phyloP scores from a whole-genome alignment of 305 asterid genomes.

The Ilex paraguariensis region DNA sequence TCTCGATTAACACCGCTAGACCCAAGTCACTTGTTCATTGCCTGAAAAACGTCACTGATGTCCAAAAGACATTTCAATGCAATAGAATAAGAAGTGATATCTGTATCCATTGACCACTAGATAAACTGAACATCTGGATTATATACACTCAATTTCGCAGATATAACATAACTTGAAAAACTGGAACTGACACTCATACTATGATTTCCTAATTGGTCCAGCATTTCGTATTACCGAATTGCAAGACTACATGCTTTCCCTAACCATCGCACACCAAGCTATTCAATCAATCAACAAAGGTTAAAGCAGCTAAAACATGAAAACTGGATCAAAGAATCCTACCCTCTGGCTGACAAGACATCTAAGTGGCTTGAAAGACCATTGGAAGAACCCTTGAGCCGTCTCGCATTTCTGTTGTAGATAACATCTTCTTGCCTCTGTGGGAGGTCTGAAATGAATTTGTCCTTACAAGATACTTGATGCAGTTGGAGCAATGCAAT shows the following conservation, averaged over 20 bases:
- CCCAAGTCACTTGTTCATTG: no score
- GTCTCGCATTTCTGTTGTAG: conserved; percentile 39
- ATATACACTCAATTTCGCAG: no score
- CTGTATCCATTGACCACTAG: no score
- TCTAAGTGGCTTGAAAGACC: conserved; percentile 27
- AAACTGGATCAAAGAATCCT: not conserved
- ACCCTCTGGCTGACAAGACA: conserved; percentile 69
- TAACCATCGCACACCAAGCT: not conserved
- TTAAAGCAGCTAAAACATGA: conserved; percentile 15
- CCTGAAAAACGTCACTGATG: no score
- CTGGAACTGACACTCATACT: no score
- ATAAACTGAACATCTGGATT: no score
- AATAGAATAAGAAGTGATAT: no score
- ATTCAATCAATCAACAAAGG: not conserved
- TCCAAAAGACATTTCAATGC: no score
- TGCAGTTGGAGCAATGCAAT: conserved; percentile 72
- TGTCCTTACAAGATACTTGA: conserved; percentile 48
- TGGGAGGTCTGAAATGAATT: conserved; percentile 29
- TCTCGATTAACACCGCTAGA: no score
- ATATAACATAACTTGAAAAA: no score
- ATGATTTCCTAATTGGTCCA: not conserved
- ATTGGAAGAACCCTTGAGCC: conserved; percentile 25
- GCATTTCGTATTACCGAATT: not conserved
- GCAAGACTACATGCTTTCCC: not conserved
- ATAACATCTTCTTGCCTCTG: conserved; percentile 25